Conservation (phyloP, 1,284 basidiomycete genomes). For the Tremellales sp. region DNA sequence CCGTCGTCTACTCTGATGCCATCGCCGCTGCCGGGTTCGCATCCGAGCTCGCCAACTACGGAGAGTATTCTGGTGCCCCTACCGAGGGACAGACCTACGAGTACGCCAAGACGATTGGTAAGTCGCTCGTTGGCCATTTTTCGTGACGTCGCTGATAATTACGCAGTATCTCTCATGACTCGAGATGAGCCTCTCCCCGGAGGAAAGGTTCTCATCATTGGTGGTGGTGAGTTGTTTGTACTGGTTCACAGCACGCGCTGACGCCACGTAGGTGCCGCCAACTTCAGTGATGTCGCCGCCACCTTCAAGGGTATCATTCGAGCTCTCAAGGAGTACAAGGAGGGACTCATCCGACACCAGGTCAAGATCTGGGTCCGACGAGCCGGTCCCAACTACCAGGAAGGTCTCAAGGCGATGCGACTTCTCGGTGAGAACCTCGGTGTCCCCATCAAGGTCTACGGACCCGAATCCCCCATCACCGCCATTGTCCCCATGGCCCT, state of each 20-base stretch:
- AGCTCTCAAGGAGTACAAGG: constrained; percentile 90
- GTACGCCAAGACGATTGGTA: constrained; percentile 96
- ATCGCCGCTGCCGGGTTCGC: constrained; percentile 96
- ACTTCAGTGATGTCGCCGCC: constrained; percentile 98
- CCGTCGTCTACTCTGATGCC: constrained; percentile 67
- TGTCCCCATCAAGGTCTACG: constrained; percentile 94
- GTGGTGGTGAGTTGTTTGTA: constrained; percentile 67
- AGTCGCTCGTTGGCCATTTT: constrained; percentile 37
- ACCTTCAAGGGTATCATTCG: constrained; percentile 99
- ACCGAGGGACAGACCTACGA: constrained; percentile 98
- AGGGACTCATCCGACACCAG: constrained; percentile 72
- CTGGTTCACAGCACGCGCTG: background rate
- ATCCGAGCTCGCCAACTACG: constrained; percentile 98
- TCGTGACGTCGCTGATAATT: constrained; percentile 3
- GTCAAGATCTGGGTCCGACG: constrained; percentile 96
- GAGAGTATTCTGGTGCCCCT: constrained; percentile 98
- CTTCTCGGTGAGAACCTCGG: constrained; percentile 95
- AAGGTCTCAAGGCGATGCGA: constrained; percentile 98
- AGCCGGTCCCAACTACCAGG: constrained; percentile 99
- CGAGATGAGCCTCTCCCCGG: constrained; percentile 76
- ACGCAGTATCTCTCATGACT: constrained; percentile 83
- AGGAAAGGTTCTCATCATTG: constrained; percentile 98
- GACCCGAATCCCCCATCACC: constrained; percentile 98
- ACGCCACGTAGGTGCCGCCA: constrained; percentile 59
- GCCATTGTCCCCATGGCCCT: constrained; percentile 97